Conservation (phyloP, 345 rosid species). For the Noccaea caerulescens region DNA sequence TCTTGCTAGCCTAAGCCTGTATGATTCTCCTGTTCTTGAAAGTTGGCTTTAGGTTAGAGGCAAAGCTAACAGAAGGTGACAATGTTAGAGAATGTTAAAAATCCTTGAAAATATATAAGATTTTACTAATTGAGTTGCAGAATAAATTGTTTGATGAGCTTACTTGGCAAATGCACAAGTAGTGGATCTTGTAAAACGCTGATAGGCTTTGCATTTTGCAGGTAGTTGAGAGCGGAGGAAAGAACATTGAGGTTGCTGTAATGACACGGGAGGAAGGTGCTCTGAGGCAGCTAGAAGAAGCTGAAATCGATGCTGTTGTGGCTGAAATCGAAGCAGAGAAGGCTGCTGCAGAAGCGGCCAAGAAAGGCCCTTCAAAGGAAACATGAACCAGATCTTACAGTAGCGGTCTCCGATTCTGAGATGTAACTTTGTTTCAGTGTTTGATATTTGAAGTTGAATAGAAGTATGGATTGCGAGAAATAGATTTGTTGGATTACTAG, state of each 20-base stretch:
- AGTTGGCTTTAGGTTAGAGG: conserved; percentile 13
- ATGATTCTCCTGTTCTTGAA: not conserved
- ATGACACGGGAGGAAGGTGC: conserved; percentile 76
- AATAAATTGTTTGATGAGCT: conserved; percentile 21
- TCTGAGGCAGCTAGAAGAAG: conserved; percentile 84
- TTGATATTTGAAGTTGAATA: conserved; percentile 18
- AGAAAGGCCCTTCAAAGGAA: conserved; percentile 79
- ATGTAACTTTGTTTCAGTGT: conserved; percentile 19
- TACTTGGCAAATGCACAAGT: not conserved
- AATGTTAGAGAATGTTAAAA: not conserved
- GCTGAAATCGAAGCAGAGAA: conserved; percentile 95
- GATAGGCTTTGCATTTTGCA: conserved; percentile 34
- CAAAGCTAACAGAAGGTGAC: conserved; percentile 1
- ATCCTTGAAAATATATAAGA: not conserved
- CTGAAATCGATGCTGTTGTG: conserved; percentile 85
- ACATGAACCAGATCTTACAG: conserved; percentile 37
- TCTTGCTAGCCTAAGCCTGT: conserved; percentile 7
- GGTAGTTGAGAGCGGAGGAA: conserved; percentile 98
- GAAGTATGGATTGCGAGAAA: conserved; percentile 6
- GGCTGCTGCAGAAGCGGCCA: conserved; percentile 96
- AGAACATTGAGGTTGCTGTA: conserved; percentile 95
- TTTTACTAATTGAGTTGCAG: not conserved
- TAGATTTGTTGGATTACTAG: conserved; percentile 32
- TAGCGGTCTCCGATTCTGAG: not conserved
- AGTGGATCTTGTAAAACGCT: conserved; percentile 13